Base-by-base conservation (phyloP, 2,329 filamentous ascomycete genomes). In the Aspergillus sp. region DNA sequence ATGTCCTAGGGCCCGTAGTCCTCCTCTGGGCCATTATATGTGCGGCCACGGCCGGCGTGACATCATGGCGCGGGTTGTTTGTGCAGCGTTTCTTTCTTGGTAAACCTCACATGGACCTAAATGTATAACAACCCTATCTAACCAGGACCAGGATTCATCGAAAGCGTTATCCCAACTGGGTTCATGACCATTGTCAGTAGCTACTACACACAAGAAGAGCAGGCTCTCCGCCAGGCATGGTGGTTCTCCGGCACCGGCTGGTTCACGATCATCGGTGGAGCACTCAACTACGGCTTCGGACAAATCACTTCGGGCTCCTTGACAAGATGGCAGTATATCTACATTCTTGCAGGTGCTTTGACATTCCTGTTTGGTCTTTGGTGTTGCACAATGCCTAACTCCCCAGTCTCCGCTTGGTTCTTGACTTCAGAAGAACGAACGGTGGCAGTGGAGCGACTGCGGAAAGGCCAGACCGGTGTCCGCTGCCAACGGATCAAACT, bases 301-400 rank as follows among this genome's bases (percentile, higher is more conserved):
- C 82, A 85, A 62, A 80, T 86, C 43, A 67, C 60, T 0, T 70
- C 74, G 1, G 80, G 79, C 0, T 60, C 66, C 0, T 65, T 86
- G 38, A 75, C 72, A 38, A 69, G 76, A 3, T 89, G 84, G 84
- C 83, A 86, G 67, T 86, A 85, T 56, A 83, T 87, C 49, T 87
- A 86, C 60, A 70, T 87, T 12, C 68, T 86, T 15, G 82, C 82
- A 1, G 83, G 83, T 0, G 72, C 71, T 0, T 57, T 86, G 44
- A 86, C 84, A 0, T 78, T 85, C 33, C 42, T 84, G 0, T 86
- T 85, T 55, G 84, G 83, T 0, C 47, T 83, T 0, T 74, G 76
- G 59, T 88, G 84, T 65, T 85, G 86, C 56, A 71, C 73, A 7
- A 70, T 86, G 45, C 85, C 86, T 0, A 81, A 81, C 53, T 84